These are phyloP conservation scores for Dendrobium officinale DNA, from an alignment of 106 monocot species.

Conservation along the genomic window DNA sequence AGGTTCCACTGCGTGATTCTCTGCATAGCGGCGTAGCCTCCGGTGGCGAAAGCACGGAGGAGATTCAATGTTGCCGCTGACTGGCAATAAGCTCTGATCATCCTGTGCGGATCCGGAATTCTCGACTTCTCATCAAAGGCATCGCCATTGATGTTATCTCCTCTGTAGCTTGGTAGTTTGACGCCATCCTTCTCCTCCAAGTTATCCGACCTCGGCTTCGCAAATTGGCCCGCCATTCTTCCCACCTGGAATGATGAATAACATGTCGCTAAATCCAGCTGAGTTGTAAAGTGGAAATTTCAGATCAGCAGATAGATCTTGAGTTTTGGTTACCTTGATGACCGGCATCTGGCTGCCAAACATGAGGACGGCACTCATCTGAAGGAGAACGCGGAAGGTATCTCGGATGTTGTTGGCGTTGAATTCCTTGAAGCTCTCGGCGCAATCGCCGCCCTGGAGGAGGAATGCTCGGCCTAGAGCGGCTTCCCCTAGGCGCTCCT, in stretches of 20 bases:
- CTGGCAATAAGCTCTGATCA: conserved; percentile 27
- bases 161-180: conserved; percentile 40
- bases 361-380: conserved; percentile 85
- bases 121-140: conserved; percentile 36
- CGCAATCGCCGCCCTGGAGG: conserved; percentile 88
- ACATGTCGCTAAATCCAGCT: background rate
- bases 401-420: conserved; percentile 81
- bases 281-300: background rate
- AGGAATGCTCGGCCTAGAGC: conserved; percentile 78
- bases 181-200: conserved; percentile 42
- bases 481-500: conserved; percentile 69
- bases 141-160: conserved; percentile 42
- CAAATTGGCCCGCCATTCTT: conserved; percentile 25
- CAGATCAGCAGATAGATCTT: background rate
- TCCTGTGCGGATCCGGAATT: conserved; percentile 20
- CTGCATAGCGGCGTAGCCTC: conserved; percentile 28
- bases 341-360: conserved; percentile 87
- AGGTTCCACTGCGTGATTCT: conserved; percentile 26
- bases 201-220: conserved; percentile 20
- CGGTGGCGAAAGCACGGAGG: conserved; percentile 43
- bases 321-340: conserved; percentile 49
- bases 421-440: conserved; percentile 98
- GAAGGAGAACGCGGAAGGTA: conserved; percentile 76
- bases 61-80: conserved; percentile 37
- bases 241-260: conserved; percentile 13